Conservation (phyloP, 2,329 filamentous ascomycete species). For the Colletotrichum musicola region DNA sequence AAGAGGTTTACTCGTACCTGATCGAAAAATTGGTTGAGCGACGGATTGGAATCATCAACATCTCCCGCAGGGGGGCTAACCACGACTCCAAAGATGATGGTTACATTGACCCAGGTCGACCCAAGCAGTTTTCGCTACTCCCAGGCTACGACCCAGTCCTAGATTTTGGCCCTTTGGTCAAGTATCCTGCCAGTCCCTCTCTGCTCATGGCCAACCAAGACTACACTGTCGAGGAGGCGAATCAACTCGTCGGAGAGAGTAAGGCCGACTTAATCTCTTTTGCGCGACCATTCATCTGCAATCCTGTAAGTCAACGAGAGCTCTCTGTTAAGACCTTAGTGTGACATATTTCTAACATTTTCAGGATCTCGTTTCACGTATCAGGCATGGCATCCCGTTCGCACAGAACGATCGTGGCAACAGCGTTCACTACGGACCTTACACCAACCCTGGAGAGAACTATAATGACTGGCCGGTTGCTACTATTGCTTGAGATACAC, state of each 20-base stretch:
- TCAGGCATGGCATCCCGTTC: background rate
- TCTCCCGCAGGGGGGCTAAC: constrained; percentile 43
- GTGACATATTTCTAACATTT: no score
- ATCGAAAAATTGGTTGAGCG: constrained; percentile 58
- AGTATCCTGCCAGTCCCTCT: constrained; percentile 4
- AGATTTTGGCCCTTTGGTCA: constrained; percentile 23
- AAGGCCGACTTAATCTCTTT: constrained; percentile 31
- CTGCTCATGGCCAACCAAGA: constrained; percentile 19
- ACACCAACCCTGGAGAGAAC: background rate
- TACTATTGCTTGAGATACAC: background rate
- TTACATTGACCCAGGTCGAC: background rate
- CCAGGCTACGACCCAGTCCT: constrained; percentile 19
- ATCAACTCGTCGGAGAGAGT: background rate
- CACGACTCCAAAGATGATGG: background rate
- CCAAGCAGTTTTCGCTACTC: background rate
- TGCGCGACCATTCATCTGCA: constrained; percentile 27
- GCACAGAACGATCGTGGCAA: constrained; percentile 2
- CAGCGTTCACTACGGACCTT: constrained; percentile 3
- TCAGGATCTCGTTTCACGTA: constrained; percentile 13
- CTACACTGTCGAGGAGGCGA: constrained; percentile 30
- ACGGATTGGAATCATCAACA: constrained; percentile 62
- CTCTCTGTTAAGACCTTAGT: background rate
- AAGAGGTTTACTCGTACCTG: constrained; percentile 57
- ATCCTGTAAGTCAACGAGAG: constrained; percentile 17
- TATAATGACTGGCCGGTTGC: constrained; percentile 10